Conservation (phyloP, 2,329 filamentous ascomycete genomes). For the Zopfia rhizophila region DNA sequence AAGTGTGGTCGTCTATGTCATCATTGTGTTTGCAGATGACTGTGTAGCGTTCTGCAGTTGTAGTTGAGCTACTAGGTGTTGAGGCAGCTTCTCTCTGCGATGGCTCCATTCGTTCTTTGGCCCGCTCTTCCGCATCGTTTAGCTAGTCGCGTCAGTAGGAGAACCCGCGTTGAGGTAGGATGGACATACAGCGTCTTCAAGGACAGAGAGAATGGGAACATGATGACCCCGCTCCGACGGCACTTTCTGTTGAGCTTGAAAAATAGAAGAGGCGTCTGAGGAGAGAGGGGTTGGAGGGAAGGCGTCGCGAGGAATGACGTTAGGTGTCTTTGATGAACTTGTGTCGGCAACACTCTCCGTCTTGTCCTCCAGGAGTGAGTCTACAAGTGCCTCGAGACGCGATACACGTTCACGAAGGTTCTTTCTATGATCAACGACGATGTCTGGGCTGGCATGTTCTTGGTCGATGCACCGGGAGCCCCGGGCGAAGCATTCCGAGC, state of each 20-base stretch:
- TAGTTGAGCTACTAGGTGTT: constrained; percentile 10
- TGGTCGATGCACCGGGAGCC: constrained; percentile 59
- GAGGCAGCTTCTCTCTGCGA: constrained; percentile 30
- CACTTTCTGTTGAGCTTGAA: constrained; percentile 21
- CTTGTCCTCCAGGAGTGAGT: constrained; percentile 50
- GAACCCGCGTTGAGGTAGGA: neutral
- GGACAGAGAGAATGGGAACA: constrained; percentile 50
- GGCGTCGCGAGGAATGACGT: constrained; percentile 34
- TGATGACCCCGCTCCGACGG: constrained; percentile 42
- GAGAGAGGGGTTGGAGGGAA: constrained; percentile 48
- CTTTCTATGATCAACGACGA: constrained; percentile 54
- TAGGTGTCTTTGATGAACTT: constrained; percentile 38
- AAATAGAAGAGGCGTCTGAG: constrained; percentile 37
- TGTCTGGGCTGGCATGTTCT: constrained; percentile 52
- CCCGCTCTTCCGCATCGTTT: constrained; percentile 47
- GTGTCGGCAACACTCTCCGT: constrained; percentile 37
- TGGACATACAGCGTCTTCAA: constrained; percentile 51
- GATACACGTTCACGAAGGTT: constrained; percentile 56
- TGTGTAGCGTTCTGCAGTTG: constrained; percentile 37
- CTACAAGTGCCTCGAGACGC: constrained; percentile 54
- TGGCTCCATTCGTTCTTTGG: constrained; percentile 37
- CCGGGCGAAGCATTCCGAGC: constrained; percentile 58
- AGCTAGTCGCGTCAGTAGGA: constrained; percentile 38
- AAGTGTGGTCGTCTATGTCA: constrained; percentile 34
- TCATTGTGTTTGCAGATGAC: constrained; percentile 43